phyloP scores from a whole-genome alignment of 805 yeast species.

The Saccharomycopsis selenospora region DNA sequence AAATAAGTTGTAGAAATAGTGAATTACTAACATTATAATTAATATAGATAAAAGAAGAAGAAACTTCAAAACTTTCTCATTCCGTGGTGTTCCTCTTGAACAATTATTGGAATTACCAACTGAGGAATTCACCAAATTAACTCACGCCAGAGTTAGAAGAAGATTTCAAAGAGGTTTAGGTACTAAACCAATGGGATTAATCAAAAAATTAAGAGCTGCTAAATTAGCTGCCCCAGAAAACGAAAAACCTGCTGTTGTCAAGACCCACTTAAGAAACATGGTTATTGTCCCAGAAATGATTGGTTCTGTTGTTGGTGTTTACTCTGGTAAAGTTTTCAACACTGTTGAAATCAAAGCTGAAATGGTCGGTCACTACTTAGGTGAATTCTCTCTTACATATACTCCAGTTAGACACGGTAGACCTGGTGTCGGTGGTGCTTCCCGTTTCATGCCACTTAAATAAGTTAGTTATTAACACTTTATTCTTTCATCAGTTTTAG shows the following conservation, averaged over 20 bases:
- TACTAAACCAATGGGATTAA: slow-evolving; percentile 89
- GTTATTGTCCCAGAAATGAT: slow-evolving; percentile 99
- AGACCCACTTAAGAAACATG: slow-evolving; percentile 99
- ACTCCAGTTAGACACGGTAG: slow-evolving; percentile 99
- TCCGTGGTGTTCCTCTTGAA: slow-evolving; percentile 97
- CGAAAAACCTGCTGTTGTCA: slow-evolving; percentile 97
- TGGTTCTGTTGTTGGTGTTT: slow-evolving; percentile 96
- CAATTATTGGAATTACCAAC: slow-evolving; percentile 89
- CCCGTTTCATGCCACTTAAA: slow-evolving; percentile 72
- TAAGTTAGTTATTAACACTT: slow-evolving; percentile 27
- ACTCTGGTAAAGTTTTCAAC: slow-evolving; percentile 99
- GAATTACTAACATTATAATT: too few relatives aligned
- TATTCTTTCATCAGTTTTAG: not conserved
- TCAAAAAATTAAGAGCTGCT: slow-evolving; percentile 97
- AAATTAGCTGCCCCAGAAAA: slow-evolving; percentile 81
- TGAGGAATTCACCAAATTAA: slow-evolving; percentile 94
- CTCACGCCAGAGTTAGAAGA: slow-evolving; percentile 99
- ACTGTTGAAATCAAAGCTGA: slow-evolving; percentile 98
- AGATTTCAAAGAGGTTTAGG: slow-evolving; percentile 98
- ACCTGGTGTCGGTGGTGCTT: slow-evolving; percentile 66
- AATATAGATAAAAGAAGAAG: slow-evolving; percentile 66
- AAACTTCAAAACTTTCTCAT: slow-evolving; percentile 92
- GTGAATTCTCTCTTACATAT: slow-evolving; percentile 99
- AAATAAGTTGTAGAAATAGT: too few relatives aligned
- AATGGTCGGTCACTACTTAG: slow-evolving; percentile 99